Base-by-base conservation (phyloP, 441 rosid species). In the Populus hybrid region DNA sequence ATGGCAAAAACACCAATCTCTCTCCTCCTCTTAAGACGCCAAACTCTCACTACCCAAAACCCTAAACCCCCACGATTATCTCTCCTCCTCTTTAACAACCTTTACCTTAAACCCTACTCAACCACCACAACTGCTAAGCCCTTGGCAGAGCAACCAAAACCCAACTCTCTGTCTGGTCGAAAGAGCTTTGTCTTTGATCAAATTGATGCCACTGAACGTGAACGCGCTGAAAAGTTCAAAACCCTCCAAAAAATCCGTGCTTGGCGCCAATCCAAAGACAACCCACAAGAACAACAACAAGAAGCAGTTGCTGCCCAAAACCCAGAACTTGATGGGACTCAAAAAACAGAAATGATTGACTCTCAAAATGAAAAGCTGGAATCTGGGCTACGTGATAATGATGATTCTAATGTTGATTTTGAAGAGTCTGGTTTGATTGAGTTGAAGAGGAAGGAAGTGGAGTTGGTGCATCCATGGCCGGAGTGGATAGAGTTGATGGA, bases 401-500 rank as follows among this genome's bases (percentile, higher is more conserved):
- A 40, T 70, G 73, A 30, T 21, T 71, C 67, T 21, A 69, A 34
- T 35, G 35, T 53, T 1, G 79, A 70, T 71, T 7, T 57, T 76
- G 16, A 30, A 9, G 79, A 67, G 72, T 0, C 42, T 9, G 24
- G 18, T 40, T 61, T 73, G 73, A 76, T 38, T 5, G 84, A 74
- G 74, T 28, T 76, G 80, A 84, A 76, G 53, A 77, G 35, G 23
- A 76, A 83, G 65, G 87, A 82, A 79, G 85, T 89, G 73, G 98
- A 90, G 88, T 1, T 95, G 79, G 92, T 89, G 23, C 99, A 95
- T 79, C 98, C 97, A 14, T 95, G 97, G 98, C 94, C 97, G 2
- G 99, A 95, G 86, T 95, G 98, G 99, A 88, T 92, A 42, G 99
- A 95, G 86, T 81, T 95, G 81, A 91, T 95, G 93, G 92, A 90